Base-by-base conservation (phyloP, 2,329 filamentous ascomycete genomes). In the Apiospora pterosperma region DNA sequence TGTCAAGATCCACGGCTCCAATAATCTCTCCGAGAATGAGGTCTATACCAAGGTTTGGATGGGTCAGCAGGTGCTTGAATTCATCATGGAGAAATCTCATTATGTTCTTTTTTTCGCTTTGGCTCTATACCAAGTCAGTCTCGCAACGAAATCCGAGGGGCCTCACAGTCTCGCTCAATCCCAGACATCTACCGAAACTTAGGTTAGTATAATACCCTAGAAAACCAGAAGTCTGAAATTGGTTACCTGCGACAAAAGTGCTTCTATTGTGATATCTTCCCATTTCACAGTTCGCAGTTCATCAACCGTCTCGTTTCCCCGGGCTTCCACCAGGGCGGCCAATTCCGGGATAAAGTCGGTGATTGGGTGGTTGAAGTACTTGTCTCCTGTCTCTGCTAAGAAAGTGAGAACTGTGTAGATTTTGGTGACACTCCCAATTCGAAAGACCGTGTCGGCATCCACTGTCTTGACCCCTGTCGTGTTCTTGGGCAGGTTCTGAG, bases 301-400 rank as follows among this genome's bases (percentile, higher is more conserved):
- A 21, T 65, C 63, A 5, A 70, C 69, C 14, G 65, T 36, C 3
- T 59, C 64, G 2, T 61, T 64, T 2, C 52, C 44, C 2, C 38
- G 42, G 11, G 55, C 31, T 14, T 63, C 12, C 4, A 67, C 71
- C 3, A 76, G 71, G 2, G 63, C 69, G n/a, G 69, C 69, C 16
- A 81, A 69, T 63, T 80, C 78, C 2, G 79, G 77, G 2, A 81
- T 68, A 61, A 76, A 77, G 16, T 78, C 77, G 1, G 76, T 75
- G 14, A 81, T 71, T 3, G 77, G 77, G 5, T 80, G 76, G 62
- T 77, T 76, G 71, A 75, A 77, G 38, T 75, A 67, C 0, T 66
- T 60, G 31, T 78, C 76, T 0, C 77, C 77, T 0, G 72, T 74
- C 16, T 73, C 72, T 0, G 74, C 69, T 0, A 81, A 71, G 39